A percentile compares a stretch with the other conserved stretches of the same genome.
Conservation (phyloP, 108 stramenopile species). For the Nitzschia sp. region DNA sequence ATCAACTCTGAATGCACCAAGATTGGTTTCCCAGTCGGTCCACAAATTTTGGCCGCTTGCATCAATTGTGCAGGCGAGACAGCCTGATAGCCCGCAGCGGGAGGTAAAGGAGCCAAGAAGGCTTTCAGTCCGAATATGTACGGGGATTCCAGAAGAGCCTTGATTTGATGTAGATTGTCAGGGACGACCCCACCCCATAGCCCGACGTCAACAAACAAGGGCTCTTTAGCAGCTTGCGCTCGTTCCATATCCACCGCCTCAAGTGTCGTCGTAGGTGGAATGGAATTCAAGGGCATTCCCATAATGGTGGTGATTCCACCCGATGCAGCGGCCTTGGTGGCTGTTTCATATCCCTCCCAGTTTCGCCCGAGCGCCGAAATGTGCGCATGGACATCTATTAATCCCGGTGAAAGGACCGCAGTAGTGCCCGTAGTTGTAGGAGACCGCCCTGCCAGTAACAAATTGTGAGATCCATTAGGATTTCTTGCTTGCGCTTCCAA, state of each 20-base stretch:
- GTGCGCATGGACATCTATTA: conserved; percentile 35
- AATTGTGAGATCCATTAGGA: background rate
- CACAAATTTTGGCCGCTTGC: conserved; percentile 35
- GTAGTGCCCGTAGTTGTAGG: too few species aligned
- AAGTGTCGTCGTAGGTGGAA: conserved; percentile 28
- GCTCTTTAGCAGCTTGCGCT: background rate
- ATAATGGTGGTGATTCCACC: conserved; percentile 36
- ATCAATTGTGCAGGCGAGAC: conserved; percentile 22
- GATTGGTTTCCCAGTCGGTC: conserved; percentile 27
- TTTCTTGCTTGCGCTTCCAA: background rate
- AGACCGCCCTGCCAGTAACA: too few species aligned
- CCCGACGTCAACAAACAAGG: conserved; percentile 32
- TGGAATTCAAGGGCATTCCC: conserved; percentile 38
- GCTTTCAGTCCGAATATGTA: conserved; percentile 37
- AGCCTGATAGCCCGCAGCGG: conserved; percentile 32
- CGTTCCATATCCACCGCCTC: conserved; percentile 21
- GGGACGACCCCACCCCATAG: conserved; percentile 37
- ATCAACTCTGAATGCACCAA: conserved; percentile 36
- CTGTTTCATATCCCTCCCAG: conserved; percentile 39
- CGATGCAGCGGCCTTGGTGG: conserved; percentile 33
- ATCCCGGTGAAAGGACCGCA: conserved; percentile 14
- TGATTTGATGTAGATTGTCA: conserved; percentile 9
- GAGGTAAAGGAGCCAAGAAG: conserved; percentile 36
- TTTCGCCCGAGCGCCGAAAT: conserved; percentile 27
- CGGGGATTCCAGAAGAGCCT: conserved; percentile 12